Base-by-base conservation (phyloP, 2,329 filamentous ascomycete species). In the Periconia sp. region DNA sequence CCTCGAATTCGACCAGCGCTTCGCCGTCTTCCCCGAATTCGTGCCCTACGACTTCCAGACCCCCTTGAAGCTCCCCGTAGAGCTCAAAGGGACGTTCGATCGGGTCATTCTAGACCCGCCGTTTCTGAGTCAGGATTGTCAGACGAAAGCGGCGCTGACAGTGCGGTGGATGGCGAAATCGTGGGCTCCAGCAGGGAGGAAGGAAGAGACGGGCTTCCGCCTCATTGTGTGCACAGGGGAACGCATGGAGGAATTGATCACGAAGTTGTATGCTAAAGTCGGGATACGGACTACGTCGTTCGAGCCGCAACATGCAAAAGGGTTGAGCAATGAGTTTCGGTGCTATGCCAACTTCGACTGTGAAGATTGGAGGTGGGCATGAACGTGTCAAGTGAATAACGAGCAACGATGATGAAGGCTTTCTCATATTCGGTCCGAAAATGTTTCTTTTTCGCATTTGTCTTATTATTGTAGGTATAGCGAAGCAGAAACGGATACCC, bases 301-400 rank as follows among this genome's bases (percentile, higher is more conserved):
- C 67, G 83, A 87, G 63, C 85, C 87, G 3, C 77, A 80, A 58
- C 90, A 93, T 65, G 80, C 83, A n/a, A 84, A 85, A 57, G 88
- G 88, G 0, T 74, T 94, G 55, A 90, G 88, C 72, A 94, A 94
- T 66, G 88, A 91, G 72, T 94, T 92, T 69, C 82, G 84, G 66
- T 92, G 88, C 71, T 93, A 91, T 66, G 84, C 90, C 20, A 92
- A 90, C 66, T 92, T 90, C 66, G 86, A 90, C 69, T 84, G 85
- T 62, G 75, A 75, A 15, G 59, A 59, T 13, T 79, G 77, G 76
- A 72, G 66, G 37, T 75, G 70, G 69, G 56, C 45, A 14, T 52
- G 18, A 51, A 56, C 55, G 60, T 31, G 50, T 57, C 41, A 46
- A 53, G 49, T 51, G n/a, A 7, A 13, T 27, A 27, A 27, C 3